These are phyloP conservation scores for Metschnikowia hibisci DNA, from an alignment of 805 yeast species.

Conservation along the genomic window DNA sequence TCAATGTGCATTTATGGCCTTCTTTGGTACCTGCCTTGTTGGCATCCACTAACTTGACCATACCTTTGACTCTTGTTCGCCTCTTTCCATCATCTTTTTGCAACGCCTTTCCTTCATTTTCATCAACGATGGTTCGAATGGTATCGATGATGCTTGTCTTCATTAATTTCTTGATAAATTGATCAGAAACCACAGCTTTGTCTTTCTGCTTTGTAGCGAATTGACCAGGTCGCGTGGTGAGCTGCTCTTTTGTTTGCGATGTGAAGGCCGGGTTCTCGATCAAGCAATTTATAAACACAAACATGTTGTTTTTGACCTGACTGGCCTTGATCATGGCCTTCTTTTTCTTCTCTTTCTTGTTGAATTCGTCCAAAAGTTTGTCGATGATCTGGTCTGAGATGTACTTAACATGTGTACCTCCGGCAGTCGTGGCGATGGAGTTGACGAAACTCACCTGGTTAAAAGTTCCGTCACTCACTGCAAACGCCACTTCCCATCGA, in stretches of 20 bases:
- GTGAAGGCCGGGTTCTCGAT: conserved; percentile 97
- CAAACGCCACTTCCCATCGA: conserved; percentile 96
- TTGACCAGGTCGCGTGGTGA: conserved; percentile 82
- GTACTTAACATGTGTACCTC: conserved; percentile 92
- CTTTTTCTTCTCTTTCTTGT: conserved; percentile 61
- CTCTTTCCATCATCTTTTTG: conserved; percentile 85
- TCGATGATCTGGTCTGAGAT: conserved; percentile 79
- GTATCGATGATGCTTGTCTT: conserved; percentile 71
- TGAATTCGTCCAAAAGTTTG: conserved; percentile 65
- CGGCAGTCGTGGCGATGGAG: conserved; percentile 94
- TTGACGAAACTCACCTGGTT: conserved; percentile 96
- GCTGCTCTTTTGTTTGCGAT: conserved; percentile 94
- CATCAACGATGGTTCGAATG: conserved; percentile 77
- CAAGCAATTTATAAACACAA: conserved; percentile 83
- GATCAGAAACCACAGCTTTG: conserved; percentile 67
- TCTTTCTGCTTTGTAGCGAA: conserved; percentile 70
- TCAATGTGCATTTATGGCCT: conserved; percentile 86
- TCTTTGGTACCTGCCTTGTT: conserved; percentile 93
- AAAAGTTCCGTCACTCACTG: conserved; percentile 84
- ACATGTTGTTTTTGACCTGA: conserved; percentile 87
- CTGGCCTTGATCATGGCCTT: conserved; percentile 75
- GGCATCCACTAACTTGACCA: conserved; percentile 90
- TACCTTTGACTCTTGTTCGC: conserved; percentile 81
- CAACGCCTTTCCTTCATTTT: conserved; percentile 82
- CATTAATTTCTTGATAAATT: conserved; percentile 62